Evolutionary conservation across 1,284 basidiomycete species (phyloP), one percentile per base, ranked within the genome.

Genomic region (Tilletia caries): DNA sequence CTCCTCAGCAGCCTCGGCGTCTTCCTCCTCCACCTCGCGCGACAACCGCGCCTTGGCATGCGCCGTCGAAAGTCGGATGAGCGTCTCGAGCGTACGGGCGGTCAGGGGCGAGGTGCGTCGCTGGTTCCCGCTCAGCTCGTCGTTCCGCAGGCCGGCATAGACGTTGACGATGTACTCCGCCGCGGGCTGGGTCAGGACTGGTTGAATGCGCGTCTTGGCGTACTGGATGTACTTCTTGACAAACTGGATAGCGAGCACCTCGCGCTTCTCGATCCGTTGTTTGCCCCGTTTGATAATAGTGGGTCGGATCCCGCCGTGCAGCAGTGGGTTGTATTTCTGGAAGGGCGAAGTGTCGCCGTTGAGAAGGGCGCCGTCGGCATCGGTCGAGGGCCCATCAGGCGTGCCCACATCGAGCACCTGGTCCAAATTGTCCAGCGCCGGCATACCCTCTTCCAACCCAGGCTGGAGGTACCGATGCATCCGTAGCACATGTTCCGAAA

Each of bases 141-240:
- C 93, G 83, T 98, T 98, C 68, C 96, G 87, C 78, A 99, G 86
- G 67, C 88, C 91, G 46, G 94, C 90, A 85, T 98, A 99, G 41
- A 95, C 92, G 65, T 91, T 89, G 64, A 95, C 91, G 75, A 99
- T 98, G 85, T 91, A 89, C 82, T 98, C 94, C 68, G 95, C 92
- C 0, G 96, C 96, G 25, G 91, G 93, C 83, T 94, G 91, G 2
- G 93, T 95, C 70, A 98, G 86, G 33, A 88, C 89, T 0, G 96
- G 96, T 37, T 77, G 73, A 50, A 81, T 71, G 50, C 76, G 91
- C 87, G 64, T 90, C 87, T 98, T 98, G 67, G 96, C 92, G 83
- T 98, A 98, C 85, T 98, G 95, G 68, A 98, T 92, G 83, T 96
- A 98, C 85, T 98, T 98, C 85, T 99, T 99, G 82, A 98, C 90